phyloP scores from a whole-genome alignment of 306 rosid species.

The Oxytropis ochrocephala region DNA sequence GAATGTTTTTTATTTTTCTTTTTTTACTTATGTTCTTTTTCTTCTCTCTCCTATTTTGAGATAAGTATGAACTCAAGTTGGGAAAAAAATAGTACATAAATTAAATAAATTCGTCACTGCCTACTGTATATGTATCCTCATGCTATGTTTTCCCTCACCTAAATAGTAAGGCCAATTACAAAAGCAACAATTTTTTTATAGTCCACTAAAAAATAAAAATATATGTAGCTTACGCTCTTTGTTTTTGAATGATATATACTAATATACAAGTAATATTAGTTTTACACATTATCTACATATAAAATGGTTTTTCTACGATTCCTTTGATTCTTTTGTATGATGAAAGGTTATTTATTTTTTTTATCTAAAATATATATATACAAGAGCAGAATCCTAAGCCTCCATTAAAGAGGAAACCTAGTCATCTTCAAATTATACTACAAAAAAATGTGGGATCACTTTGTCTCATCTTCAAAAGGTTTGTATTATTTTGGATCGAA shows the following conservation, averaged over 20 bases:
- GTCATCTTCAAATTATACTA: slow-evolving; percentile 18
- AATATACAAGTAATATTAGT: background rate
- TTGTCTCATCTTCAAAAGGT: background rate
- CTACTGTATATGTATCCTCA: too few species aligned
- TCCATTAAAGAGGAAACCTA: background rate
- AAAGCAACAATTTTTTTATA: too few species aligned
- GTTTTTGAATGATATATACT: background rate
- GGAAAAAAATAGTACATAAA: background rate
- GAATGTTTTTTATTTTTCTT: background rate
- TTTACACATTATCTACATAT: background rate
- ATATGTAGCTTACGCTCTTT: background rate
- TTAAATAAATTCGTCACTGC: too few species aligned
- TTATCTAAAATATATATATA: background rate
- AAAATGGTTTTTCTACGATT: background rate
- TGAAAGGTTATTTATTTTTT: slow-evolving; percentile 9
- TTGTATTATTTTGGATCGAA: background rate
- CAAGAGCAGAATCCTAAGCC: slow-evolving; percentile 15
- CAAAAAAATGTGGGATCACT: background rate
- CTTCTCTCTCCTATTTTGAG: background rate
- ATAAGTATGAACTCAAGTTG: background rate
- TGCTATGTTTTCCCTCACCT: too few species aligned
- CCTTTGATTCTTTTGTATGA: background rate
- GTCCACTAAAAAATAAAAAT: background rate
- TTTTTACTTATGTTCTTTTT: background rate
- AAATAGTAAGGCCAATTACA: too few species aligned